These are phyloP conservation scores for Russula sp. DNA, from an alignment of 768 basidiomycete species.

Conservation along the genomic window DNA sequence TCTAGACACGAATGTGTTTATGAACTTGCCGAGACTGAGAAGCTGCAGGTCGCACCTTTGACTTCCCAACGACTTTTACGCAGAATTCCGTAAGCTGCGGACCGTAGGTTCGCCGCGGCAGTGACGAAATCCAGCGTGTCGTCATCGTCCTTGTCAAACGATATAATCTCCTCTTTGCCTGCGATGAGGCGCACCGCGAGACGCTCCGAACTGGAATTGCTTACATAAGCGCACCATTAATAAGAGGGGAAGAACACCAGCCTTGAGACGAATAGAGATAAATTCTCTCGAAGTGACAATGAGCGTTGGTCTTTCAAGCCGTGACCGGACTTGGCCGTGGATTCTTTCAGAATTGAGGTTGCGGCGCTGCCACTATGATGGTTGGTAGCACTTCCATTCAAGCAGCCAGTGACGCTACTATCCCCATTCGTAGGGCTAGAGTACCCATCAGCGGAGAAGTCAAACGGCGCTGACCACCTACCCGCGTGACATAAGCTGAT, in stretches of 20 bases:
- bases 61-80: constrained; percentile 93
- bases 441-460: constrained; percentile 26
- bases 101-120: constrained; percentile 87
- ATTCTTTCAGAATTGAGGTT: not conserved
- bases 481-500: constrained; percentile 43
- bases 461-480: constrained; percentile 11
- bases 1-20: constrained; percentile 39
- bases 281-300: constrained; percentile 70
- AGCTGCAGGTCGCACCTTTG: constrained; percentile 56
- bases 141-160: constrained; percentile 97
- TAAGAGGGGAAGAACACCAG: constrained; percentile 27
- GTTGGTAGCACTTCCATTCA: constrained; percentile 22
- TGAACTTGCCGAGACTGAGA: not conserved
- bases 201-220: constrained; percentile 58
- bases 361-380: constrained; percentile 11
- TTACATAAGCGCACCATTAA: not conserved
- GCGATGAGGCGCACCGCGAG: constrained; percentile 59
- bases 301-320: constrained; percentile 77
- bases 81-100: constrained; percentile 82
- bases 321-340: constrained; percentile 5
- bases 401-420: not conserved
- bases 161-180: constrained; percentile 57
- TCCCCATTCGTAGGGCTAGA: constrained; percentile 19
- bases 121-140: constrained; percentile 97
- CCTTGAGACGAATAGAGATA: constrained; percentile 83